Base-by-base conservation (phyloP, 352 stramenopile genomes). In the Globisporangium cystogenes region DNA sequence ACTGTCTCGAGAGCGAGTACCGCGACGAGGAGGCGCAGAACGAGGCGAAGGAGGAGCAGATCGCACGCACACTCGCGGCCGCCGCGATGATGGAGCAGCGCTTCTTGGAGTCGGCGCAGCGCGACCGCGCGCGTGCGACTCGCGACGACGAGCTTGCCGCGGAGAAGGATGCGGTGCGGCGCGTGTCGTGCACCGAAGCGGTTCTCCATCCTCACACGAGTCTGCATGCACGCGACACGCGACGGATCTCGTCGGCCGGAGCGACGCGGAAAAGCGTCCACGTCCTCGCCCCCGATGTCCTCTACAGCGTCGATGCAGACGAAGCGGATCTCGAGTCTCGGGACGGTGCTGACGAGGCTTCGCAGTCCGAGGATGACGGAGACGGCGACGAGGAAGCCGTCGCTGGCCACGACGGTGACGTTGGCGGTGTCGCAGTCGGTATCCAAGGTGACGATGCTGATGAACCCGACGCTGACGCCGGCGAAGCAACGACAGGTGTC, bases 1-100 rank as follows among this genome's bases (percentile, higher is more conserved):
- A 76, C 21, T 48, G 45, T 33, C 68, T 82, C 7, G 63, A 76
- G 42, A 61, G 20, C 21, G 68, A 74, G 45, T 68, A 72, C 21
- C 26, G 60, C 3, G 46, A 55, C 1, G 66, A 78, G 51, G 63
- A 70, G 23, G 44, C 37, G 7, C 24, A 48, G 15, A 48, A 51
- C 1, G 62, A 67, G 10, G 37, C 64, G 43, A 64, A 70, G 54
- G 59, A 66, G 29, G 50, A 61, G 11, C 53, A 64, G 21, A 52
- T 67, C 1, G 62, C 78, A 31, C 59, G 49, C 42, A 40, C 21
- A 3, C 41, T 51, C 27, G 51, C 40, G 0, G 68, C 53, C 15
- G 36, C 56, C 1, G 67, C 53, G 57, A 62, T 59, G 21, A 65
- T 76, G 45, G 65, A 81, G 47, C 61, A 72, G 35, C 62, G 54